Base-by-base conservation (phyloP, 331 rosid genomes). In the Spiraea crenata region DNA sequence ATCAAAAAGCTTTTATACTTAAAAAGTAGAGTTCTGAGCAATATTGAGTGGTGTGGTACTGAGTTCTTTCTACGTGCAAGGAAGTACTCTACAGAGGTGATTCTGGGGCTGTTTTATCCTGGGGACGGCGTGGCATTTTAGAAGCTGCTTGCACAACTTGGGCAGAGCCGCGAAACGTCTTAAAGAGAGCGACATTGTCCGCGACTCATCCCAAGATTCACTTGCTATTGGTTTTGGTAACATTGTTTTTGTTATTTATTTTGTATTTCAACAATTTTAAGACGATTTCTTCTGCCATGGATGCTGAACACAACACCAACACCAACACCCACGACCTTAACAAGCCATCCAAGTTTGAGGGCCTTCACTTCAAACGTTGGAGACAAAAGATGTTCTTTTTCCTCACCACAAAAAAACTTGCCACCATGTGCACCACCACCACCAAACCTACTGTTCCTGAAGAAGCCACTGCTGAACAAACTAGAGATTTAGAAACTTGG, bases 291-390 rank as follows among this genome's bases (percentile, higher is more conserved):
- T 62, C 15, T 37, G 44, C 35, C 50, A 62, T 62, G 67, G 20
- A 8, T 62, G 5, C 4, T 40, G 25, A 62, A 62, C 14, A 50
- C 55, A 11, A 11, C 1, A 6, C 3, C 10, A n/a, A n/a, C n/a
- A n/a, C 47, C 2, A 57, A 5, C 14, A 11, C 63, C 7, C 40
- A 1, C 0, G 45, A 14, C 40, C 44, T 59, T 16, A 35, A 59
- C 64, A 59, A 59, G 5, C 19, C 45, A 3, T 59, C 44, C 40
- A 12, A 16, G 8, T 59, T 17, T 63, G n/a, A 63, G n/a, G 51
- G 68, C 7, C 68, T 63, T 16, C 52, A 63, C 35, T 63, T 63
- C 6, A 63, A 40, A 19, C 7, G 49, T 11, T 63, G 68, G 6
- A 63, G 15, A 37, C 12, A 63, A 13, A 41, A 41, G 1, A 40